Evolutionary conservation across 352 stramenopile genomes (phyloP), one percentile per base, ranked within the genome.

Genomic region (Phytophthora pistaciae): DNA sequence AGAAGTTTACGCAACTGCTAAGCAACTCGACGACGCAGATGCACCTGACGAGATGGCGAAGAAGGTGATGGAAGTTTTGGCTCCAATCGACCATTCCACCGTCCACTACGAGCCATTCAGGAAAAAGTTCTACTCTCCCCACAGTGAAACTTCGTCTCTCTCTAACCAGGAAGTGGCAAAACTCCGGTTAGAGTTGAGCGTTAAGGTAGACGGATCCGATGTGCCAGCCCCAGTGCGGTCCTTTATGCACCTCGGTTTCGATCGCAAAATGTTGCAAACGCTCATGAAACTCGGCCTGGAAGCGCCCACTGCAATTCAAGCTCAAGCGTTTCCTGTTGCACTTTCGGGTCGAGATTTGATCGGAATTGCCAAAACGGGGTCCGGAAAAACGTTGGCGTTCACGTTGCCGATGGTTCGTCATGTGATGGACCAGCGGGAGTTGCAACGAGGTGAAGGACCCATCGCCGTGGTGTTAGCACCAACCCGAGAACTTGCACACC

Each of bases 331-430:
- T 42, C 91, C 91, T 0, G 72, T 96, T 13, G 90, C 90, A 4
- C 68, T 97, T 55, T 86, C 77, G 0, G 91, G 91, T 0, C 70
- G 86, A 29, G 90, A 96, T 68, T 72, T 96, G 54, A 92, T 96
- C 56, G 90, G 78, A 31, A 97, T 96, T 55, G 96, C 97, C 56
- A 97, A 99, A 85, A 99, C 98, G 1, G 98, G 98, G 27, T 98
- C 91, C 3, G 98, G 98, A 3, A 99, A 99, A 83, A 99, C 97
- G 10, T 88, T 99, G 29, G 96, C 97, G 4, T 99, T 99, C 80
- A 91, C 98, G 16, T 72, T 99, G 60, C 98, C 98, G n/a, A 91
- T 99, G 75, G 83, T 99, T 49, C 76, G 80, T 14, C 88, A 95
- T 48, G 80, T 97, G 9, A 96, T 97, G 89, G 89, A 96, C 66